Conservation (phyloP, 1,284 basidiomycete species). For the Spongiforma sp. region DNA sequence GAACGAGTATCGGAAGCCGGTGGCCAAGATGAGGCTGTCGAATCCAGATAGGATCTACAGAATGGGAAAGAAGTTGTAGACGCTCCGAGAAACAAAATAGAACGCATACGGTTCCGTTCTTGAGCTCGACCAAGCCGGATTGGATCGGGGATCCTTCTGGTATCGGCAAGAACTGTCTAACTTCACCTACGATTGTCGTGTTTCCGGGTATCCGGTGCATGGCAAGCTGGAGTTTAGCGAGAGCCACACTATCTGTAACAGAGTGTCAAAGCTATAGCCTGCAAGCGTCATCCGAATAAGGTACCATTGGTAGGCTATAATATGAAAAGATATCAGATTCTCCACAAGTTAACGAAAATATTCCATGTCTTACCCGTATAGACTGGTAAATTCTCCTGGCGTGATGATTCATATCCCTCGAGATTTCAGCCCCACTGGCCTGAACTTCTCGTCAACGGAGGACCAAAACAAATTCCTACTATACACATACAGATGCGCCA, state of each 20-base stretch:
- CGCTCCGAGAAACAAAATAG: too few relatives aligned
- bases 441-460: not conserved
- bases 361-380: constrained; percentile 15
- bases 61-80: not conserved
- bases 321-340: not conserved
- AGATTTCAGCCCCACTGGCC: constrained; percentile 19
- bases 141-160: constrained; percentile 12
- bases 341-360: not conserved
- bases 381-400: constrained; percentile 18
- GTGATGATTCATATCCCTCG: constrained; percentile 19
- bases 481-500: constrained; percentile 38
- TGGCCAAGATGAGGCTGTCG: constrained; percentile 15
- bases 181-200: constrained; percentile 20
- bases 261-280: too few relatives aligned
- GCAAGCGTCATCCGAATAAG: too few relatives aligned
- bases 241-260: constrained; percentile 1
- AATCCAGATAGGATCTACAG: constrained; percentile 18
- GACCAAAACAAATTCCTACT: accelerated
- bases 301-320: constrained; percentile 11
- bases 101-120: constrained; percentile 23
- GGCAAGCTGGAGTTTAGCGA: not conserved
- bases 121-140: constrained; percentile 16
- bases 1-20: constrained; percentile 17
- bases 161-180: constrained; percentile 15
- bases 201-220: constrained; percentile 15